A percentile compares a stretch with the other conserved stretches of the same genome.
phyloP scores from a whole-genome alignment of 768 basidiomycete genomes.

The Cantharellus anzutake region DNA sequence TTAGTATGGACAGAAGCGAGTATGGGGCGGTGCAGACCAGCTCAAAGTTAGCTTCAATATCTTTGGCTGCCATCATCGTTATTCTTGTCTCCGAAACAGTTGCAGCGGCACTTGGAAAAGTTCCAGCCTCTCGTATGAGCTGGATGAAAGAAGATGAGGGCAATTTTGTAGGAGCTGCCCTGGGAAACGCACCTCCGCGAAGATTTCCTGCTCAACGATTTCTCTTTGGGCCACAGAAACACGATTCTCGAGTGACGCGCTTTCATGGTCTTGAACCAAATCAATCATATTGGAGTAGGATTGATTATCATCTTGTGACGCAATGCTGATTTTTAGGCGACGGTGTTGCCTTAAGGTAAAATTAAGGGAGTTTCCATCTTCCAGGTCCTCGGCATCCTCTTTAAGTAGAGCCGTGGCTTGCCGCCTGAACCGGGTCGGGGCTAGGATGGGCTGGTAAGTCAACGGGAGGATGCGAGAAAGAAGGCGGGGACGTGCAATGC shows the following conservation, averaged over 20 bases:
- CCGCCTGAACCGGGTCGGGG: constrained; percentile 40
- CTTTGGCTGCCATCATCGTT: constrained; percentile 56
- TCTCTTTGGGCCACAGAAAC: constrained; percentile 48
- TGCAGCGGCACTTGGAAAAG: constrained; percentile 53
- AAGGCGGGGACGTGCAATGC: constrained; percentile 38
- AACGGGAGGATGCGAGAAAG: background rate
- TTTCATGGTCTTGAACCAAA: constrained; percentile 12
- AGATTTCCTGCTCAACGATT: constrained; percentile 65
- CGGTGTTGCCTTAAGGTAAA: constrained; percentile 48
- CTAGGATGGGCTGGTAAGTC: constrained; percentile 19
- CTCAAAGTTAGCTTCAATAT: constrained; percentile 49
- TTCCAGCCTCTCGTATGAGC: constrained; percentile 60
- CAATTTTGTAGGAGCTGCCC: background rate
- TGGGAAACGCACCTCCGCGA: constrained; percentile 22
- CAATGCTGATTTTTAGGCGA: constrained; percentile 42
- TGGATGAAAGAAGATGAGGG: background rate
- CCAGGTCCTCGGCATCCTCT: constrained; percentile 20
- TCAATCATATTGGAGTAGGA: constrained; percentile 19
- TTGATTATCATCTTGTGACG: constrained; percentile 19
- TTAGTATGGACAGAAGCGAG: too few species aligned
- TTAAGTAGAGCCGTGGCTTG: constrained; percentile 53
- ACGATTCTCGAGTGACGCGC: constrained; percentile 24
- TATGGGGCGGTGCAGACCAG: constrained; percentile 27
- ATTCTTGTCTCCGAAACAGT: constrained; percentile 64
- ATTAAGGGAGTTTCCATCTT: constrained; percentile 25